Conservation (phyloP, 2,329 filamentous ascomycete genomes). For the Colletotrichum lini region DNA sequence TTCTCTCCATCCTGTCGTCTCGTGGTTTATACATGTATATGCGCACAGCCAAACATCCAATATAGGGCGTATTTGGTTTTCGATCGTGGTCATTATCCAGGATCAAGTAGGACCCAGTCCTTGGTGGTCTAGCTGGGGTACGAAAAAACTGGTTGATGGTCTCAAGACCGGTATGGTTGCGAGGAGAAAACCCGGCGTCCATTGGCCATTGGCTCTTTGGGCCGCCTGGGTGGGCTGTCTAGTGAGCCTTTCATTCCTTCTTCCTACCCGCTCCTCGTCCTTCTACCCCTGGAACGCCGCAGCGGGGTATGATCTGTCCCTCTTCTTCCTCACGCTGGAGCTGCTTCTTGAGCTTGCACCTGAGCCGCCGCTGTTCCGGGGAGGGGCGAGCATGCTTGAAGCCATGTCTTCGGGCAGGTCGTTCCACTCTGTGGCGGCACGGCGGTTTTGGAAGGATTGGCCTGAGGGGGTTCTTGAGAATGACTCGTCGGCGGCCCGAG, state of each 20-base stretch:
- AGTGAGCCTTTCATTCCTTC: background rate
- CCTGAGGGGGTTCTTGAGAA: conserved; percentile 47
- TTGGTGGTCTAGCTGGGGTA: too few species aligned
- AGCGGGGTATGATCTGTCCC: conserved; percentile 72
- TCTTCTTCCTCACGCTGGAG: conserved; percentile 68
- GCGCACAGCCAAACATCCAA: background rate
- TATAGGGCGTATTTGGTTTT: background rate
- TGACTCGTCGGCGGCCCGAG: conserved; percentile 38
- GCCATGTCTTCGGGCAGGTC: conserved; percentile 74
- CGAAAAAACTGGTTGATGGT: too few species aligned
- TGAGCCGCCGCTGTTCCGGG: conserved; percentile 50
- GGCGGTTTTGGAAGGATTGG: conserved; percentile 71
- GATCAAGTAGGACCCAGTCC: background rate
- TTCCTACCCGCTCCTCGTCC: background rate
- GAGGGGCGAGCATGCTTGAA: conserved; percentile 46
- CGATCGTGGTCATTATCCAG: background rate
- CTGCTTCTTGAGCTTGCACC: conserved; percentile 70
- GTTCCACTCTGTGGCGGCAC: conserved; percentile 76
- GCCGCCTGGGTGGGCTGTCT: background rate
- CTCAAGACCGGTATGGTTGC: background rate
- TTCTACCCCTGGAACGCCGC: conserved; percentile 69
- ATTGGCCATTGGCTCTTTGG: background rate
- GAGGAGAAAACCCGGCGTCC: background rate
- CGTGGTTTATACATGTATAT: background rate
- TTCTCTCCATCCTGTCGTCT: background rate